Evolutionary conservation across 2,329 filamentous ascomycete species (phyloP).

Genomic region (Malbranchea cinnamomea): DNA sequence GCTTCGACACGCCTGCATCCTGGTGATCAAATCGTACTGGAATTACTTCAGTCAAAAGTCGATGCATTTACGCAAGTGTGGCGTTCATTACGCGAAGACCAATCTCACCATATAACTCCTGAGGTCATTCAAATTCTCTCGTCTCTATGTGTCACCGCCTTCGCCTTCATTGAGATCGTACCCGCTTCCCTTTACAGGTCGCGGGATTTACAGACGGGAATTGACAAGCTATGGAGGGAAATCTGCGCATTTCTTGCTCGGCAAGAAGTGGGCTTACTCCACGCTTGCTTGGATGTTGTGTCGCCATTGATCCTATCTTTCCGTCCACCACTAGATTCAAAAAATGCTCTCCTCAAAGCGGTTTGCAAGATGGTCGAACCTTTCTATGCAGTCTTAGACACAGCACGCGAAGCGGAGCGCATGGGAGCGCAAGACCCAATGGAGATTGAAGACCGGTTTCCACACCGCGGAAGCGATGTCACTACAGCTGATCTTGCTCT

Average conservation of each 20-base stretch:
- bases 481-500: constrained; percentile 14
- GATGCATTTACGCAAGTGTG: constrained; percentile 32
- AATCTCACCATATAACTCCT: constrained; percentile 30
- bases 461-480: constrained; percentile 13
- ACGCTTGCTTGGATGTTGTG: constrained; percentile 20
- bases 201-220: constrained; percentile 17
- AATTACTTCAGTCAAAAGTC: constrained; percentile 31
- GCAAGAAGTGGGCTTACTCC: constrained; percentile 16
- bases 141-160: constrained; percentile 32
- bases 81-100: constrained; percentile 27
- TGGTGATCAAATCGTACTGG: constrained; percentile 26
- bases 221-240: constrained; percentile 18
- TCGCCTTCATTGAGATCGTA: constrained; percentile 22
- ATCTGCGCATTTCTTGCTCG: constrained; percentile 20
- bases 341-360: constrained; percentile 12
- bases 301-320: constrained; percentile 18
- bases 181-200: constrained; percentile 18
- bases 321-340: constrained; percentile 10
- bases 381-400: constrained; percentile 19
- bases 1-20: constrained; percentile 17
- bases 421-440: constrained; percentile 15
- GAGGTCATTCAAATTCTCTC: constrained; percentile 37
- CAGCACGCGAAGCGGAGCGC: constrained; percentile 13
- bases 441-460: constrained; percentile 29
- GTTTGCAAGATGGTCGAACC: constrained; percentile 16